Evolutionary conservation across 345 rosid genomes (phyloP).

Genomic region (Populus tremula): DNA sequence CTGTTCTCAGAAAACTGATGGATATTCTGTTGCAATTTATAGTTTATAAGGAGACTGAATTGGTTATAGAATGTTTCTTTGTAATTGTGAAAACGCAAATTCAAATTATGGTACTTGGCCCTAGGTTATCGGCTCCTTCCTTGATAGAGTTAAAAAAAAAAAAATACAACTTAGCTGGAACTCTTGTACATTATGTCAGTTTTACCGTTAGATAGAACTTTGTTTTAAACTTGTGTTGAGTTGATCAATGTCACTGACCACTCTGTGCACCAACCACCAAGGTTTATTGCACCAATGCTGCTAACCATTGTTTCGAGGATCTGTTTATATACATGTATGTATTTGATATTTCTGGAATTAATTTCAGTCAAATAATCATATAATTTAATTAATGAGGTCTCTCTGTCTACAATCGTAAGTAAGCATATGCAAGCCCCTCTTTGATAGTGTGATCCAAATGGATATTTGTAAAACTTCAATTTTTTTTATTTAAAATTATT

Average conservation of each 20-base stretch:
- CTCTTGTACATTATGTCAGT: not conserved
- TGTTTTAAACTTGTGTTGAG: not conserved
- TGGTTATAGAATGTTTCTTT: slow-evolving; percentile 5
- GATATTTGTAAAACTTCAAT: no score
- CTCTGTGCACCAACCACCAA: not conserved
- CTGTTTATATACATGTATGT: no score
- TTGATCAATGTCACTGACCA: not conserved
- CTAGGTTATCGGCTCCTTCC: not conserved
- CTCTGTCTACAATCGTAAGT: no score
- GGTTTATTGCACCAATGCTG: not conserved
- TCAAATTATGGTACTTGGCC: not conserved
- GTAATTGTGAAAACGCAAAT: not conserved
- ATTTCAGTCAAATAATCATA: not conserved
- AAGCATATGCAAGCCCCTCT: no score
- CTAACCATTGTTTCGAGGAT: not conserved
- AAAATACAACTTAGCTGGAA: not conserved
- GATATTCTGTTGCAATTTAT: not conserved
- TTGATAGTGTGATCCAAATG: no score
- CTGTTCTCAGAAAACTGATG: not conserved
- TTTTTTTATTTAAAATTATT: no score
- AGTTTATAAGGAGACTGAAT: not conserved
- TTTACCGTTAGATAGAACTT: not conserved
- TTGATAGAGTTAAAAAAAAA: not conserved
- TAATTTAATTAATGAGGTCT: no score
- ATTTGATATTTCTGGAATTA: not conserved